Evolutionary conservation across 2,329 filamentous ascomycete species (phyloP).

Genomic region (Thielaviopsis ethacetica): DNA sequence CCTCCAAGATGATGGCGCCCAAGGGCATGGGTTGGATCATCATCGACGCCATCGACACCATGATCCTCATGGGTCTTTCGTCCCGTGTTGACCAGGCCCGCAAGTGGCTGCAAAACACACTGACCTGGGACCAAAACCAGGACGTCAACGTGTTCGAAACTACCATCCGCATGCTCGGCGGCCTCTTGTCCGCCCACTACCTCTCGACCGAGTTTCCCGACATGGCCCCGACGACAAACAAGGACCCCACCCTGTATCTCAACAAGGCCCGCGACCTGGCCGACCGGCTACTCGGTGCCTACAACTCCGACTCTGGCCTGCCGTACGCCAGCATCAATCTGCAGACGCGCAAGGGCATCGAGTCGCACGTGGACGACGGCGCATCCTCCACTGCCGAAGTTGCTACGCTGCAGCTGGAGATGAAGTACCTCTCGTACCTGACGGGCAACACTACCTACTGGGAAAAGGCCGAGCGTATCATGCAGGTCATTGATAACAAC

Average conservation of each 20-base stretch:
- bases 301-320: conserved; percentile 71
- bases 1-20: conserved; percentile 66
- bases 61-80: conserved; percentile 97
- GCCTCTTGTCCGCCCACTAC: conserved; percentile 84
- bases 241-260: conserved; percentile 73
- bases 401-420: conserved; percentile 81
- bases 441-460: conserved; percentile 88
- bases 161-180: conserved; percentile 92
- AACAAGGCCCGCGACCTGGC: conserved; percentile 92
- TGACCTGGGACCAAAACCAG: conserved; percentile 82
- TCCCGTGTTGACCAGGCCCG: conserved; percentile 68
- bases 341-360: conserved; percentile 56
- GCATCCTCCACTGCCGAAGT: conserved; percentile 91
- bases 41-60: conserved; percentile 83
- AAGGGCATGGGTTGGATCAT: conserved; percentile 96
- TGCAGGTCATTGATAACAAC: conserved; percentile 78
- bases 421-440: conserved; percentile 91
- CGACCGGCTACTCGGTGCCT: conserved; percentile 72
- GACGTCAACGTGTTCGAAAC: conserved; percentile 97
- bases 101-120: conserved; percentile 67
- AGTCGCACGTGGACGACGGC: conserved; percentile 69
- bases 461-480: conserved; percentile 81
- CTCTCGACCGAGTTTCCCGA: conserved; percentile 69
- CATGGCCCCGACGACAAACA: conserved; percentile 57
- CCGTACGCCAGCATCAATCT: conserved; percentile 86